phyloP scores from a whole-genome alignment of 768 basidiomycete genomes.

The Calocybe indica region DNA sequence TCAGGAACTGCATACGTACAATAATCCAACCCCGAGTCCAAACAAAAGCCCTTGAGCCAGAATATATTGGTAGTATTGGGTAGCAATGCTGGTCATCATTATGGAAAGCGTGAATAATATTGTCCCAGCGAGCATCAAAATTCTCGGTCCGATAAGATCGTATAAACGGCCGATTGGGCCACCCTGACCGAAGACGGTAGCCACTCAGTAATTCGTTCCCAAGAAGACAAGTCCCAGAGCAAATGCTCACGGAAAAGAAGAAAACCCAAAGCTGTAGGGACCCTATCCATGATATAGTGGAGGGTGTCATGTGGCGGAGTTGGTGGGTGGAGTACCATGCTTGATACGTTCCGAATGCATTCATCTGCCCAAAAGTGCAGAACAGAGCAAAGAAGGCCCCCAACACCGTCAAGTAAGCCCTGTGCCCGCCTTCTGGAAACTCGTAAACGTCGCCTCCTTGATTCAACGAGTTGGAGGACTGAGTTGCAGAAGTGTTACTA shows the following conservation, averaged over 20 bases:
- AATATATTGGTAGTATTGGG: slow-evolving; percentile 53
- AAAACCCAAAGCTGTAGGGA: slow-evolving; percentile 64
- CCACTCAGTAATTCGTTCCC: slow-evolving; percentile 1
- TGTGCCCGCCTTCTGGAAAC: slow-evolving; percentile 23
- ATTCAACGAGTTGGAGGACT: no score
- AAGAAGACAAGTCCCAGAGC: background rate
- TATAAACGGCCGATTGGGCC: slow-evolving; percentile 55
- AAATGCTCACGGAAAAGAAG: slow-evolving; percentile 54
- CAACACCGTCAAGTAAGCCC: slow-evolving; percentile 44
- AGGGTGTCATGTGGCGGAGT: slow-evolving; percentile 40
- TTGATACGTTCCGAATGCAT: slow-evolving; percentile 68
- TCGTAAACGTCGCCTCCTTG: background rate
- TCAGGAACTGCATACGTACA: slow-evolving; percentile 36
- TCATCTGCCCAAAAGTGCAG: slow-evolving; percentile 69
- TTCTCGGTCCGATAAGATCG: slow-evolving; percentile 53
- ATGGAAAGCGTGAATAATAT: slow-evolving; percentile 42
- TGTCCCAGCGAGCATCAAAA: slow-evolving; percentile 47
- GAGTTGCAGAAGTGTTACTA: no score
- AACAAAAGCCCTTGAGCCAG: slow-evolving; percentile 61
- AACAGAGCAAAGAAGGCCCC: slow-evolving; percentile 65
- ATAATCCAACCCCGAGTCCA: slow-evolving; percentile 56
- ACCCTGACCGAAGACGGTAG: slow-evolving; percentile 34
- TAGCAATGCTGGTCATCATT: slow-evolving; percentile 56
- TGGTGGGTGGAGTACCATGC: slow-evolving; percentile 62
- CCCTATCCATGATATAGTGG: slow-evolving; percentile 67